phyloP scores from a whole-genome alignment of 345 rosid genomes.

The Citrus hindsii region DNA sequence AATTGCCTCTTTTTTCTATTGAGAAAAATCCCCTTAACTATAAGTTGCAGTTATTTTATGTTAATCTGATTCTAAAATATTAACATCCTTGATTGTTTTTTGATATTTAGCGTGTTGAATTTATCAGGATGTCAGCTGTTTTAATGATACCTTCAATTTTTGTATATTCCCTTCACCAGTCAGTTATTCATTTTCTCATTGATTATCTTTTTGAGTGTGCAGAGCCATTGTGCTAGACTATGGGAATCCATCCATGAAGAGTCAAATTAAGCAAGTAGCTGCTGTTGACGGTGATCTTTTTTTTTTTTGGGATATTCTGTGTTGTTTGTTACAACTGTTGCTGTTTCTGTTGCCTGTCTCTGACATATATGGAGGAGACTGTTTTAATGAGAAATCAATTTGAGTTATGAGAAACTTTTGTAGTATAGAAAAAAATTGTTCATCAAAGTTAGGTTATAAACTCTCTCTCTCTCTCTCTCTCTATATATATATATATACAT shows the following conservation, averaged over 20 bases:
- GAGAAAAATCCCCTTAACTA: background rate
- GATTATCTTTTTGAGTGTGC: constrained; percentile 10
- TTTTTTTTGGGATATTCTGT: background rate
- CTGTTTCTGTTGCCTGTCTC: background rate
- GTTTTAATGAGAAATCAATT: background rate
- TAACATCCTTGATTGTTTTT: background rate
- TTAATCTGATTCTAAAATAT: background rate
- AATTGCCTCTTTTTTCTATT: background rate
- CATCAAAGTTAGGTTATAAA: background rate
- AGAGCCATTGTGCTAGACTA: constrained; percentile 92
- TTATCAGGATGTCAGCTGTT: background rate
- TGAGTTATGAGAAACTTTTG: background rate
- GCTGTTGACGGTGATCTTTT: constrained; percentile 74
- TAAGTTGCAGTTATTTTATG: background rate
- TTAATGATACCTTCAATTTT: background rate
- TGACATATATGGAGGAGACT: background rate
- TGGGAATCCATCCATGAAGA: constrained; percentile 73
- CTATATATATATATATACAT: too few species aligned
- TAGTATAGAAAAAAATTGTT: background rate
- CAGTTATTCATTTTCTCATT: background rate
- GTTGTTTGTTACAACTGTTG: background rate
- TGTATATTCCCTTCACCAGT: background rate
- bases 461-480: too few species aligned
- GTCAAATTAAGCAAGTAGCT: constrained; percentile 64
- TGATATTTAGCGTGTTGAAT: background rate